Percentiles rank a stretch among this genome's conserved stretches.
These are phyloP conservation scores for Alternaria solani DNA, from an alignment of 2,329 filamentous ascomycete species.

Conservation along the genomic window DNA sequence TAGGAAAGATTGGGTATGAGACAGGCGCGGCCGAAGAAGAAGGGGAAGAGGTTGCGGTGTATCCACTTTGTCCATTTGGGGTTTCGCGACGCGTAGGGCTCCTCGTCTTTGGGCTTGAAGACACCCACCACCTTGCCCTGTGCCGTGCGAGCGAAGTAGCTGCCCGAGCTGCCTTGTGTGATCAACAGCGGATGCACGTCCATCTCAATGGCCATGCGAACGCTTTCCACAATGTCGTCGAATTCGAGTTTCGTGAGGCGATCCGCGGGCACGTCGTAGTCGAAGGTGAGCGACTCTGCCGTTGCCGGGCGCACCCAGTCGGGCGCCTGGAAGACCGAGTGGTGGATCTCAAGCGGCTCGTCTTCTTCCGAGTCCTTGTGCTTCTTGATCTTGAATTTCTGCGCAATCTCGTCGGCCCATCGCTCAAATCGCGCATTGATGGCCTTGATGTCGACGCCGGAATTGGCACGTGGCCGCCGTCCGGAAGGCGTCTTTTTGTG, in stretches of 20 bases:
- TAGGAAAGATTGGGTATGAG: conserved; percentile 98
- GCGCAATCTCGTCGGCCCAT: conserved; percentile 98
- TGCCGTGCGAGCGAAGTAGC: conserved; percentile 93
- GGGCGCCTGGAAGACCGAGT: conserved; percentile 94
- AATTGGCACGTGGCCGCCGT: conserved; percentile 73
- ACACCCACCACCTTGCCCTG: conserved; percentile 96
- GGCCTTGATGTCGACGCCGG: conserved; percentile 95
- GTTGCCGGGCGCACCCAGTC: conserved; percentile 85
- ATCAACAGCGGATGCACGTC: conserved; percentile 96
- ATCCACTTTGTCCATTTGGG: conserved; percentile 99
- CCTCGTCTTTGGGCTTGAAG: conserved; percentile 99
- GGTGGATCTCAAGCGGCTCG: conserved; percentile 91
- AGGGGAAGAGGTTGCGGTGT: conserved; percentile 95
- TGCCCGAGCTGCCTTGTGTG: conserved; percentile 94
- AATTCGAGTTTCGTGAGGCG: conserved; percentile 82
- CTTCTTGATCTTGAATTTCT: conserved; percentile 89
- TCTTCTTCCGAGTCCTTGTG: conserved; percentile 77
- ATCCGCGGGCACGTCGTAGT: conserved; percentile 64
- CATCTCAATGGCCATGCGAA: conserved; percentile 87
- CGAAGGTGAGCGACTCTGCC: conserved; percentile 72
- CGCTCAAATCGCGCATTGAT: conserved; percentile 95
- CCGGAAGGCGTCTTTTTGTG: conserved; percentile 32
- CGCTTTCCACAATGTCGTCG: conserved; percentile 86
- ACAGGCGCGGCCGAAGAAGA: conserved; percentile 93
- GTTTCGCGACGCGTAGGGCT: conserved; percentile 95